Percentiles rank a stretch among this genome's conserved stretches.
Evolutionary conservation across 108 stramenopile genomes (phyloP).

Genomic region (Cylindrotheca closterium): DNA sequence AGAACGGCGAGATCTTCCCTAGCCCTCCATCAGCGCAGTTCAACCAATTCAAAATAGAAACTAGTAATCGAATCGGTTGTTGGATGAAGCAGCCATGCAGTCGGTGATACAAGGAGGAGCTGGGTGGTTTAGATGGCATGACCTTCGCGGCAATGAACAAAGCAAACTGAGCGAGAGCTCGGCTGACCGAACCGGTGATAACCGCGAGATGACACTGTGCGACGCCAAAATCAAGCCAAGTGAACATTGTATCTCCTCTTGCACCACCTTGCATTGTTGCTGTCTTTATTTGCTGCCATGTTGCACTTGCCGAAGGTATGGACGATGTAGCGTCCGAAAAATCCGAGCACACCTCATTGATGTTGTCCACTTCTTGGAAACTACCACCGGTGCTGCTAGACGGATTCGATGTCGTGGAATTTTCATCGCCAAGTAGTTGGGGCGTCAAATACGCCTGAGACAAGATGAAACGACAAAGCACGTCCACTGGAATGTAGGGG

Average conservation of each 20-base stretch:
- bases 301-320: background rate
- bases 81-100: constrained; percentile 54
- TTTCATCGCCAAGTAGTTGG: background rate
- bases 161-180: constrained; percentile 58
- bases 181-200: constrained; percentile 61
- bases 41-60: constrained; percentile 25
- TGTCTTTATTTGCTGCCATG: constrained; percentile 40
- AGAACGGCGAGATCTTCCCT: constrained; percentile 44
- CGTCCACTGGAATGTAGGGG: constrained; percentile 82
- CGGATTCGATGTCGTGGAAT: constrained; percentile 5
- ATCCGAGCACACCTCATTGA: constrained; percentile 22
- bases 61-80: constrained; percentile 40
- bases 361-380: constrained; percentile 19
- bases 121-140: constrained; percentile 46
- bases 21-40: constrained; percentile 14
- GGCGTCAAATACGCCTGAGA: constrained; percentile 45
- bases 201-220: constrained; percentile 70
- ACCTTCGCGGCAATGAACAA: constrained; percentile 56
- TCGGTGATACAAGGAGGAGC: constrained; percentile 26
- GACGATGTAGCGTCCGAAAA: constrained; percentile 6
- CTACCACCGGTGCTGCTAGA: too few relatives aligned
- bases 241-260: constrained; percentile 42
- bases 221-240: constrained; percentile 73
- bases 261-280: constrained; percentile 73
- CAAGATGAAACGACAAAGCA: constrained; percentile 65